A percentile compares a stretch with the other conserved stretches of the same genome.
Evolutionary conservation across 176 grass and related monocot genomes (phyloP).

Genomic region (Alloteropsis semialata): DNA sequence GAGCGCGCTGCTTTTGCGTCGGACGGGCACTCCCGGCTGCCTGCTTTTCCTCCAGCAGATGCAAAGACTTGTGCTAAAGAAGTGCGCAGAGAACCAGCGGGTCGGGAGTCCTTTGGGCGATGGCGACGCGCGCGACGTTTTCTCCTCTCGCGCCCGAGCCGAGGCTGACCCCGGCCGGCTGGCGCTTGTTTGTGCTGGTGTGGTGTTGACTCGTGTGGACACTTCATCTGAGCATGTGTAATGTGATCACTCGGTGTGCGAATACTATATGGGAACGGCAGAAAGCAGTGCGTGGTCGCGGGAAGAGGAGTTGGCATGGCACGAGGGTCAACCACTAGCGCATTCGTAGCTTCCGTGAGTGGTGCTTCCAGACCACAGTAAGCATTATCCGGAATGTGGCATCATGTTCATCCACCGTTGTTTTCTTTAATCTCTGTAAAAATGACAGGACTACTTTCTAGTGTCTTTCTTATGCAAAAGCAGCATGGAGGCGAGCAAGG

Average conservation of each 20-base stretch:
- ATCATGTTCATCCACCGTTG: conserved; percentile 7
- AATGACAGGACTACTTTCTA: conserved; percentile 19
- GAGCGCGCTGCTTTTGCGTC: conserved; percentile 36
- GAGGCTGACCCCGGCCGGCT: background rate
- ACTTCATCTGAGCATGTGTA: background rate
- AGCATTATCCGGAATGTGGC: conserved; percentile 5
- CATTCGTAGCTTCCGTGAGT: background rate
- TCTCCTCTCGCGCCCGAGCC: background rate
- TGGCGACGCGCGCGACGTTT: background rate
- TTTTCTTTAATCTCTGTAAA: conserved; percentile 18
- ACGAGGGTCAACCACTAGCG: background rate
- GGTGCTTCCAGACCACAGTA: background rate
- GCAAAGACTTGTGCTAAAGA: background rate
- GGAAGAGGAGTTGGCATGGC: background rate
- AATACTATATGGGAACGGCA: background rate
- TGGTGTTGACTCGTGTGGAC: conserved; percentile 29
- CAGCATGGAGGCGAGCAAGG: background rate
- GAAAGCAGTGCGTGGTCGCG: background rate
- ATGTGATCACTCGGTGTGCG: background rate
- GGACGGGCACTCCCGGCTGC: conserved; percentile 44
- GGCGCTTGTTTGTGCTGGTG: no score
- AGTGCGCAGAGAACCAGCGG: conserved; percentile 7
- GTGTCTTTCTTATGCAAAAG: background rate
- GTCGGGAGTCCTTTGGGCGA: conserved; percentile 24
- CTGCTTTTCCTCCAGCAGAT: conserved; percentile 30